These are phyloP conservation scores for Trypanosoma scelopori DNA, from an alignment of 208 protist genomes.

Conservation along the genomic window DNA sequence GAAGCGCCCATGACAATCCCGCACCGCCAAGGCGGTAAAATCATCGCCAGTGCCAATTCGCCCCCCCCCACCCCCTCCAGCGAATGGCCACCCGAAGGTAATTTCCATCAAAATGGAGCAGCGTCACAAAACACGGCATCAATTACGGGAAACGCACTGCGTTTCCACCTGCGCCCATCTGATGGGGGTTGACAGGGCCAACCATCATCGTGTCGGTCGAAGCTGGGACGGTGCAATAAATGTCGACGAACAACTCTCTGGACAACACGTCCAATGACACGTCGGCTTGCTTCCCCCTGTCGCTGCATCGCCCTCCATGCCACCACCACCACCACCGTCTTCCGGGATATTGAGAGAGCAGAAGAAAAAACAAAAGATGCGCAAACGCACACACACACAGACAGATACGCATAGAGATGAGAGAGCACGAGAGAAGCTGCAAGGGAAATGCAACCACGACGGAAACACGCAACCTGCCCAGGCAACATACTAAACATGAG, in stretches of 20 bases:
- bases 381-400: background rate
- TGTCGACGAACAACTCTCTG: constrained; percentile 14
- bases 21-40: background rate
- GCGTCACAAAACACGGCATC: background rate
- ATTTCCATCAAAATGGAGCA: background rate
- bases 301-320: background rate
- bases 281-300: background rate
- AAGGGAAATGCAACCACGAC: too few relatives aligned
- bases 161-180: too few relatives aligned
- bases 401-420: background rate
- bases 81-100: background rate
- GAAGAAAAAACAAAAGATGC: too few relatives aligned
- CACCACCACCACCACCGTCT: background rate
- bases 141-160: too few relatives aligned
- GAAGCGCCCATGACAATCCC: background rate
- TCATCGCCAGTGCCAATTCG: background rate
- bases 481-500: background rate
- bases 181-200: too few relatives aligned
- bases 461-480: too few relatives aligned
- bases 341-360: too few relatives aligned
- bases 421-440: too few relatives aligned
- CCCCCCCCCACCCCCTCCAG: background rate
- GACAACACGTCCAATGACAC: constrained; percentile 5
- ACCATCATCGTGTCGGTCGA: too few relatives aligned
- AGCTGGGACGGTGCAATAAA: constrained; percentile 6